Conservation (phyloP, 2,329 filamentous ascomycete species). For the Clarireedia paspali region DNA sequence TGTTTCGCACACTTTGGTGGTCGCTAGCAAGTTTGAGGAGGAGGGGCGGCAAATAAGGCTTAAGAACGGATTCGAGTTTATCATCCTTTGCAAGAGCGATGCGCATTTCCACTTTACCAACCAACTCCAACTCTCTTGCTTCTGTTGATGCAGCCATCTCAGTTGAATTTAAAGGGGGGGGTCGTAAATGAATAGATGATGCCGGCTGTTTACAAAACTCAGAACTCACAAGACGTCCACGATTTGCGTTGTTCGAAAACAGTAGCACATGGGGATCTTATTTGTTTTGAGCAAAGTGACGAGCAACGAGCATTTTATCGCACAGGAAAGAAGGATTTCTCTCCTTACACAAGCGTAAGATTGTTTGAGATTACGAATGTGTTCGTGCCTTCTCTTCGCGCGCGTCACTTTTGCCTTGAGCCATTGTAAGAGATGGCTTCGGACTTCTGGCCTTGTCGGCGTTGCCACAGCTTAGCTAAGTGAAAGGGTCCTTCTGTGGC, state of each 20-base stretch:
- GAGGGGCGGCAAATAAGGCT: constrained; percentile 71
- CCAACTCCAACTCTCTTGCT: constrained; percentile 60
- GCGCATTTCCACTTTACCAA: constrained; percentile 74
- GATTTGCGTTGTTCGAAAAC: no score
- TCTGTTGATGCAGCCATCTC: constrained; percentile 19
- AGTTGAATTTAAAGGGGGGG: neutral
- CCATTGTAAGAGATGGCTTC: no score
- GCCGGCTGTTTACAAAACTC: no score
- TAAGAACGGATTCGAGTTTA: constrained; percentile 71
- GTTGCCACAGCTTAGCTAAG: no score
- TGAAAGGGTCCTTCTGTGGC: no score
- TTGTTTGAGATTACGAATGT: neutral
- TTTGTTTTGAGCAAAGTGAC: neutral
- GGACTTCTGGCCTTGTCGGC: no score
- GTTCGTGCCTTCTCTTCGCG: constrained; percentile 1
- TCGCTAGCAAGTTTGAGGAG: constrained; percentile 82
- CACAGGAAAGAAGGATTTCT: neutral
- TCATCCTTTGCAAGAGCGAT: constrained; percentile 70
- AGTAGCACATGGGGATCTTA: neutral
- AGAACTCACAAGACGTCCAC: no score
- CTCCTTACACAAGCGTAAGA: neutral
- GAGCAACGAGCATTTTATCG: neutral
- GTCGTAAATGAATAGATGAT: no score
- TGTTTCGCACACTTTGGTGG: constrained; percentile 70
- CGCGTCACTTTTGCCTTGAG: constrained; percentile 5